Evolutionary conservation across 768 basidiomycete genomes (phyloP), one percentile per base, ranked within the genome.

Genomic region (Calvatia gigantea): DNA sequence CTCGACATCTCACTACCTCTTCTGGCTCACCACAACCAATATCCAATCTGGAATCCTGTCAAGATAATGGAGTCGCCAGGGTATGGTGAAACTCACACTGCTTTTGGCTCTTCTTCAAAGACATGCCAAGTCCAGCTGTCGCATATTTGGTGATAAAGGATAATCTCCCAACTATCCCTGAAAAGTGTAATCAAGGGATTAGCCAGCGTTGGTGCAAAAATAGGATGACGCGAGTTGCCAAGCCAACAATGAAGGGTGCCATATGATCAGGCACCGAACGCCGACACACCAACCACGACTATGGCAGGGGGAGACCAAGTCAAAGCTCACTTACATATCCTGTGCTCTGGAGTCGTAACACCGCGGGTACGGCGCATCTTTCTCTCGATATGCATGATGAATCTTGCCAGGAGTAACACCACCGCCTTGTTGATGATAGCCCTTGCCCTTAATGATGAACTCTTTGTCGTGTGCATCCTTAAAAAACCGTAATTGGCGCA

Each of bases 161-260:
- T 67, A 15, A 78, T 81, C 65, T 88, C 86, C 85, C 86, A 86
- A 17, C 85, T 78, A 61, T 89, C 87, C 58, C 87, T 89, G 63
- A 51, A 61, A 23, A 42, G 27, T 32, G 15, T 32, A 41, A 43
- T 42, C 44, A 17, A 49, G 28, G 11, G 28, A 35, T 25, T 25
- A 32, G 37, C 27, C 25, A 21, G 45, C 46, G 38, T 15, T 37
- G n/a, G 27, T 6, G 38, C 25, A 32, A 7, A 33, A 31, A 42
- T 21, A 37, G 48, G 32, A 15, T n/a, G 28, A 51, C 52, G 39
- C 32, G 35, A n/a, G 23, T 25, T 27, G 45, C 32, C 33, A 37
- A 56, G 28, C n/a, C n/a, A n/a, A n/a, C n/a, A n/a, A n/a, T n/a
- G 48, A 56, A 38, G 27, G 21, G 7, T 14, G 6, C 19, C 42